Base-by-base conservation (phyloP, 345 rosid species). In the Citrus mangshanensis region DNA sequence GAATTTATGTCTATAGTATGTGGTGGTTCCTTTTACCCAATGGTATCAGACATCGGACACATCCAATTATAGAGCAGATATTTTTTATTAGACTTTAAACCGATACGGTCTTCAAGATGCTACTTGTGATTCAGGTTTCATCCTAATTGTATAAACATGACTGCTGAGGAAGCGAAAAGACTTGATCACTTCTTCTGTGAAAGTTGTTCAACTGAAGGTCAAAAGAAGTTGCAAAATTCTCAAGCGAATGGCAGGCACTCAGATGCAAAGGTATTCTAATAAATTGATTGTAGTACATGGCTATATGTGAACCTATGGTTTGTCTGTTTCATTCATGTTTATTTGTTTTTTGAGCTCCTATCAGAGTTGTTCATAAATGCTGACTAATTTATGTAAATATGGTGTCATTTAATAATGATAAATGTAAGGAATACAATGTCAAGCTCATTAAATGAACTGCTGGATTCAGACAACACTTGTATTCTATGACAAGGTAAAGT, bases 141-240 rank as follows among this genome's bases (percentile, higher is more conserved):
- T 80, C 99, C 99, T 86, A 83, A 88, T 87, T 96, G 99, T 91
- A 94, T 96, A 86, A 94, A 93, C 85, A 89, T 90, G 87, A 88
- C 91, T 5, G 87, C 77, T 56, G 98, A 94, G 88, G 97, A 90
- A 80, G 98, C 98, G 61, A 84, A 90, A 81, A 87, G 87, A 83
- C 92, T 91, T 0, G 97, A 93, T 58, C 94, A 91, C 79, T 96
- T 91, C 89, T 96, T 81, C 84, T 96, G 99, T 72, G 93, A 91
- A 86, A 90, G 81, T 67, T 96, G 99, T 78, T 89, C 95, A 35
- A 77, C 94, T 37, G 90, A 90, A 85, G 77, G 89, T 76, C 89
- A 91, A 70, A 89, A 89, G 75, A 83, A 85, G 82, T 80, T 92
- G 89, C 88, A 87, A 73, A 91, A 88, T 78, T 80, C 92, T 71